Percentiles rank a stretch among this genome's conserved stretches.
Conservation (phyloP, 1,139 yeast species). For the Magnusiomyces magnusii region DNA sequence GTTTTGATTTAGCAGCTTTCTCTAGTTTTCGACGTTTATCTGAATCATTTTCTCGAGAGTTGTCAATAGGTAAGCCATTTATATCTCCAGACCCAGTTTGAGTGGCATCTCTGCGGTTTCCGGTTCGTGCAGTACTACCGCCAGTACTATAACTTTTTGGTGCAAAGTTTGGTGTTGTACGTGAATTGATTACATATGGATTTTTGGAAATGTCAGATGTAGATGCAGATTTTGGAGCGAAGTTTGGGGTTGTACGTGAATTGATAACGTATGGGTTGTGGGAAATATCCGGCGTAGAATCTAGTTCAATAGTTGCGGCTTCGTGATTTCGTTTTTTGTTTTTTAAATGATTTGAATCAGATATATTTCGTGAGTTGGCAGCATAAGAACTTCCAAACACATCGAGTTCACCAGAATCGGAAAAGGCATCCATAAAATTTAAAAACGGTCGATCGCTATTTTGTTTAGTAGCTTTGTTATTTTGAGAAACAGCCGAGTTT, state of each 20-base stretch:
- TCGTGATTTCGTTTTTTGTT: not conserved
- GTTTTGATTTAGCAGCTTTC: conserved; percentile 21
- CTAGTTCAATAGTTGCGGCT: not conserved
- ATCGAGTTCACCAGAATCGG: not conserved
- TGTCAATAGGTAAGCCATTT: not conserved
- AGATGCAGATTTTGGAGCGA: not conserved
- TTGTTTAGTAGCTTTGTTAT: not conserved
- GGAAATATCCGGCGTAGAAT: conserved; percentile 6
- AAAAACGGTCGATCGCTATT: not conserved
- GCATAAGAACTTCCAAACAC: not conserved
- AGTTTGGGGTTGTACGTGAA: conserved; percentile 9
- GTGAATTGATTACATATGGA: not conserved
- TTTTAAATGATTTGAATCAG: not conserved
- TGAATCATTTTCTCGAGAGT: conserved; percentile 11
- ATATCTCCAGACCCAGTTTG: not conserved
- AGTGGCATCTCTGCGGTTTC: conserved; percentile 5
- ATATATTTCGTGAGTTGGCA: not conserved
- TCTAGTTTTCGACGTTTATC: conserved; percentile 25
- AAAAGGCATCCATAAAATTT: not conserved
- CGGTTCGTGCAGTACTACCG: conserved; percentile 2
- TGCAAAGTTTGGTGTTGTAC: not conserved
- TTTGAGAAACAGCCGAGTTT: not conserved
- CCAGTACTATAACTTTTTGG: not conserved
- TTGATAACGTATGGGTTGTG: conserved; percentile 16
- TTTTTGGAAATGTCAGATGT: not conserved